Base-by-base conservation (phyloP, 1,139 yeast species). In the Protomyces lactucae-debilis region DNA sequence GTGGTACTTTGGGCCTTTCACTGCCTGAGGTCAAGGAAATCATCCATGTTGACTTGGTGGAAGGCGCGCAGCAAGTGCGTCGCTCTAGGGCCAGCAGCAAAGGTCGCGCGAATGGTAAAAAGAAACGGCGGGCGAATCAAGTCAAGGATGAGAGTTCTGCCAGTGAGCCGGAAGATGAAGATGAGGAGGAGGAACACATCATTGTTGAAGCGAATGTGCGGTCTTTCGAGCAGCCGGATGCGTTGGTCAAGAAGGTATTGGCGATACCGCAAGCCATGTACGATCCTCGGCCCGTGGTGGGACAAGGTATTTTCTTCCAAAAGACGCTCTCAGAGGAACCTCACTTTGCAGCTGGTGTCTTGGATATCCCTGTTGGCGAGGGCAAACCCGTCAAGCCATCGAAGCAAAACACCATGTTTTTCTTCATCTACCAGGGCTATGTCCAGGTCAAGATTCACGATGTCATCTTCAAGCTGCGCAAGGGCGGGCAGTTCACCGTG, bases 401-500 rank as follows among this genome's bases (percentile, higher is more conserved):
- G 14, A 85, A 83, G 46, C 85, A 85, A 64, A 85, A 88, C 5
- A 82, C 85, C 67, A 86, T 87, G 70, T 83, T 87, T 40, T 91
- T 90, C 73, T 87, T 85, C 73, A 90, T 91, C 43, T 80, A 87
- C 10, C 77, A 80, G 52, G 98, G 98, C 0, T 72, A 81, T 1
- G 74, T 89, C 14, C 89, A 88, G 71, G 92, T 88, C 2, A 82
- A 83, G 1, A 71, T 92, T 8, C 82, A 85, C 53, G 83, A 83
- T 8, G 79, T 79, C 35, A 79, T 77, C 25, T 88, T 92, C 72
- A 77, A 84, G 5, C 87, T 86, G 8, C 80, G 83, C 0, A 78
- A 81, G 67, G 97, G 96, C 0, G 88, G 96, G 65, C 83, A 93
- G 1, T 86, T 91, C 71, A 88, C 87, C 70, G 81, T 91, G 2